These are phyloP conservation scores for Diddensiella transvaalensis DNA, from an alignment of 805 yeast genomes.

Conservation along the genomic window DNA sequence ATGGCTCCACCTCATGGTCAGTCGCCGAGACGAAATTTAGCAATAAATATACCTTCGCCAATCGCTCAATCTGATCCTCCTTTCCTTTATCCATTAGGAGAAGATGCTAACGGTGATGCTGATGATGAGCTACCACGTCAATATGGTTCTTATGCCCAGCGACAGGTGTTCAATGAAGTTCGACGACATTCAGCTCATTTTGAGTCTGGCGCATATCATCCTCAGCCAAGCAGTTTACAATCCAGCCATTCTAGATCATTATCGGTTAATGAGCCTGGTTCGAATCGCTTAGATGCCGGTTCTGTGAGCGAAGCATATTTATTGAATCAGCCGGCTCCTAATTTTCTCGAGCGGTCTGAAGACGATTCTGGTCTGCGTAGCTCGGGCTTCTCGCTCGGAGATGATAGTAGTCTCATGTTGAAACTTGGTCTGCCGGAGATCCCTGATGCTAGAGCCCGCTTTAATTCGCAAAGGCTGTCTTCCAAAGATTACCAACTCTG, in stretches of 20 bases:
- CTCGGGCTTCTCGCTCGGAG: slow-evolving; percentile 18
- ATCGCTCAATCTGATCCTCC: background rate
- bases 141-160: background rate
- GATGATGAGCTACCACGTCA: background rate
- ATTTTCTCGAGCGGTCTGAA: no score
- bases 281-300: background rate
- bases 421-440: slow-evolving; percentile 23
- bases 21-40: background rate
- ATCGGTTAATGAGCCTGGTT: background rate
- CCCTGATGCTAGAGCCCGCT: slow-evolving; percentile 18
- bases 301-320: background rate
- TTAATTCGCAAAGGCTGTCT: slow-evolving; percentile 22
- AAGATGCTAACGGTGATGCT: background rate
- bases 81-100: background rate
- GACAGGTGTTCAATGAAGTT: background rate
- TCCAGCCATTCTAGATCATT: background rate
- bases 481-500: slow-evolving; percentile 21
- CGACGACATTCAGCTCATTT: background rate
- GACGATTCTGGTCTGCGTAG: slow-evolving; percentile 9
- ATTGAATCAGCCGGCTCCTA: background rate
- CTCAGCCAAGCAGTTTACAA: background rate
- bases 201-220: background rate
- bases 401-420: slow-evolving; percentile 18
- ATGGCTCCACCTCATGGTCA: background rate
- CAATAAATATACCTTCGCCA: background rate